These are phyloP conservation scores for Aureobasidium vineae DNA, from an alignment of 2,329 filamentous ascomycete genomes.

Conservation along the genomic window DNA sequence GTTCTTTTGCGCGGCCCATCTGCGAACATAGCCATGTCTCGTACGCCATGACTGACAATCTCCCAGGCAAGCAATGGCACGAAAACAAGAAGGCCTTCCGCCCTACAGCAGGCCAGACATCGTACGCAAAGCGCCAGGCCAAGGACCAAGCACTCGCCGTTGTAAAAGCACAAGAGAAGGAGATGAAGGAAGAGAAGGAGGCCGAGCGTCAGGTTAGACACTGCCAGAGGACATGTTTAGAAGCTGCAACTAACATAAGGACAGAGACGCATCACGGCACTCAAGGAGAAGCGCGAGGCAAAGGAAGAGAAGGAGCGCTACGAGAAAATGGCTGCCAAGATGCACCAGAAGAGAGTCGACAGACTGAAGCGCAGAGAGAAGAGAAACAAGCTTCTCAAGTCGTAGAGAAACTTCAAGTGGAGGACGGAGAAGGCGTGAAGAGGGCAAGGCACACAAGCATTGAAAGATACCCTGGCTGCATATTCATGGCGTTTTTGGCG, in stretches of 20 bases:
- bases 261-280: conserved; percentile 71
- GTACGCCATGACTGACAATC: not conserved
- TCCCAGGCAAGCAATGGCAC: conserved; percentile 94
- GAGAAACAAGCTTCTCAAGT: conserved; percentile 74
- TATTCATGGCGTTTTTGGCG: conserved; percentile 22
- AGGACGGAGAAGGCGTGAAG: conserved; percentile 27
- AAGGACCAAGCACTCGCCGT: conserved; percentile 67
- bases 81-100: conserved; percentile 79
- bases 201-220: conserved; percentile 71
- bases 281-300: conserved; percentile 79
- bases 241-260: conserved; percentile 28
- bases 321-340: conserved; percentile 92
- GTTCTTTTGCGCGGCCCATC: not conserved
- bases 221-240: not conserved
- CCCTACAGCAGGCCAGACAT: conserved; percentile 70
- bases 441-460: conserved; percentile 10
- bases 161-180: conserved; percentile 90
- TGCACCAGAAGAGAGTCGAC: conserved; percentile 95
- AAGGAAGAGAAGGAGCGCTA: conserved; percentile 94
- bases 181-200: conserved; percentile 95
- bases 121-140: conserved; percentile 73
- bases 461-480: conserved; percentile 22
- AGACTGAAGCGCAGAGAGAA: conserved; percentile 93
- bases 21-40: not conserved
- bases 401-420: conserved; percentile 34